Evolutionary conservation across 225 moss, liverwort and hornwort species (phyloP).

Genomic region (Pseudisothecium myosuroides): DNA sequence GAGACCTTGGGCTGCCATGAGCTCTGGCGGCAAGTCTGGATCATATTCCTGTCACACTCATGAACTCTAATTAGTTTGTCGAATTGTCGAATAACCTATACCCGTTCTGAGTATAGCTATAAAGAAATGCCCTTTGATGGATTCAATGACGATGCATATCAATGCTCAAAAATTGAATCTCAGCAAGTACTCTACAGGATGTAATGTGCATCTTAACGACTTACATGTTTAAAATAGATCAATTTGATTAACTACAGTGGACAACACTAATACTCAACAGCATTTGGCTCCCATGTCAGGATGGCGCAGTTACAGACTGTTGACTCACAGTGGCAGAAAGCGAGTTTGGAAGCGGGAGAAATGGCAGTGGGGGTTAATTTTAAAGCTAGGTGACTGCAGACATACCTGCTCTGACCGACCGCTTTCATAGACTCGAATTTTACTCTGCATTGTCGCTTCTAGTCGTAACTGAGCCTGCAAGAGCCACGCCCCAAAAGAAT

Average conservation of each 20-base stretch:
- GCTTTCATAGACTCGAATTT: slow-evolving; percentile 99
- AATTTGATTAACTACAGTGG: neutral
- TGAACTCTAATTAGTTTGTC: neutral
- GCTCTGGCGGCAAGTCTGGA: slow-evolving; percentile 96
- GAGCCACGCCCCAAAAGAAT: neutral
- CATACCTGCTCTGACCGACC: slow-evolving; percentile 97
- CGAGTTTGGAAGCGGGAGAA: neutral
- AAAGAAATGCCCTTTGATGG: neutral
- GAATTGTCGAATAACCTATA: neutral
- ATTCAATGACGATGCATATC: neutral
- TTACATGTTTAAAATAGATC: neutral
- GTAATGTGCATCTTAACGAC: neutral
- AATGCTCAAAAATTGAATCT: neutral
- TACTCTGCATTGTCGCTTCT: slow-evolving; percentile 99
- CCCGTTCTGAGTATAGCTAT: neutral
- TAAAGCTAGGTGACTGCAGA: neutral
- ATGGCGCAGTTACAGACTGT: neutral
- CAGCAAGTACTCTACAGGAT: neutral
- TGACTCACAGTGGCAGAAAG: neutral
- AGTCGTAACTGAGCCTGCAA: slow-evolving; percentile 84
- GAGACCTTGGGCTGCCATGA: slow-evolving; percentile 81
- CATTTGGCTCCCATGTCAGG: neutral
- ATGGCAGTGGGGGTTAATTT: neutral
- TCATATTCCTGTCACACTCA: slow-evolving; percentile 72
- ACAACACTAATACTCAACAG: neutral